Evolutionary conservation across 305 asterid species (phyloP), one percentile per base, ranked within the genome.

Genomic region (Petunia hybrid): DNA sequence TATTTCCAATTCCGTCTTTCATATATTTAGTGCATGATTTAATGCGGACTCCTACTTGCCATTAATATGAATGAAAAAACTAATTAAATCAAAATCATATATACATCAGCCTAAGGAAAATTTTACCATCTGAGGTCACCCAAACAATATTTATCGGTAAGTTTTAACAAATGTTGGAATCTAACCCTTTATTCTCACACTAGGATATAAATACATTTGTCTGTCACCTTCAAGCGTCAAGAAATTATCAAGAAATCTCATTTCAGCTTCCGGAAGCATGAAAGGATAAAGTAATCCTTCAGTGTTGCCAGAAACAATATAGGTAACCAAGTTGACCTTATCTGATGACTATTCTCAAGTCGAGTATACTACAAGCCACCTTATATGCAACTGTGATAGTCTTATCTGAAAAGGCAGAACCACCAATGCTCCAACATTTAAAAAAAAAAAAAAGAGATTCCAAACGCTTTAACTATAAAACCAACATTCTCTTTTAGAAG

Each of bases 161-260:
- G 7, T 60, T 48, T 3, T 13, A 35, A 13, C 10, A 48, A 12
- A 65, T 67, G 77, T 56, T 80, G 8, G 9, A 16, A 35, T 39
- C 68, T 55, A 56, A 76, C 55, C 46, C 77, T 63, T 16, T 63
- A 63, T 35, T 76, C 71, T 62, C 35, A 16, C 0, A n/a, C 60
- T 74, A 43, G 69, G 16, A 78, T 42, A 9, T 61, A 66, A 60
- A 38, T 59, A 78, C 42, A 45, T 79, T 62, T 57, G 6, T 51
- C 9, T 14, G 10, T 35, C 38, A 51, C 16, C 53, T 4, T 35
- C 75, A 80, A 31, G 73, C 71, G 42, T 2, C 59, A 65, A n/a
- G n/a, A n/a, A n/a, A n/a, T n/a, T n/a, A n/a, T n/a, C n/a, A n/a
- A n/a, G n/a, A n/a, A n/a, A n/a, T n/a, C n/a, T n/a, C n/a, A n/a